Conservation (phyloP, 805 yeast genomes). For the Suhomyces sp. region DNA sequence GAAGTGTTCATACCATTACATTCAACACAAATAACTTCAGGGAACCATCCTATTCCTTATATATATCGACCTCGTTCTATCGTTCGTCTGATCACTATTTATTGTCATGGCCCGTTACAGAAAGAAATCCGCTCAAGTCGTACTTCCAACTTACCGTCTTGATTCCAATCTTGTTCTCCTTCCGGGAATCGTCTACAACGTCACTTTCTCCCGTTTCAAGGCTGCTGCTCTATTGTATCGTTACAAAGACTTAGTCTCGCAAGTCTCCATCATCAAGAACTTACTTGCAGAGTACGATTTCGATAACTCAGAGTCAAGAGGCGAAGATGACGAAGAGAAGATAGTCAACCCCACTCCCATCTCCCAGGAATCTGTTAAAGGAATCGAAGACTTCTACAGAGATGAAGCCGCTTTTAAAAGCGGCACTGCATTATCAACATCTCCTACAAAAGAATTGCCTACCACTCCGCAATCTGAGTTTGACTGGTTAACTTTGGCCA, state of each 20-base stretch:
- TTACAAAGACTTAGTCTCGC: conserved; percentile 30
- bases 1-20: too few relatives aligned
- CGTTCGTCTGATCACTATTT: too few relatives aligned
- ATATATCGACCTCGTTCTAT: too few relatives aligned
- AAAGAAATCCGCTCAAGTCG: conserved; percentile 8
- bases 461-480: conserved; percentile 17
- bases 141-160: conserved; percentile 40
- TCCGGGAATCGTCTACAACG: conserved; percentile 64
- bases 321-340: conserved; percentile 13
- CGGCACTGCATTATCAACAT: not conserved
- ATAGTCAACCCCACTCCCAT: conserved; percentile 19
- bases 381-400: conserved; percentile 24
- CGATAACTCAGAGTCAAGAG: conserved; percentile 11
- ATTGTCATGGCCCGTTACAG: conserved; percentile 4
- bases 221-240: conserved; percentile 49
- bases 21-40: too few relatives aligned
- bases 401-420: conserved; percentile 6
- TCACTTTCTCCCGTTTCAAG: conserved; percentile 47
- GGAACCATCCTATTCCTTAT: too few relatives aligned
- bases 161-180: conserved; percentile 49
- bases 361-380: conserved; percentile 32
- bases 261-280: conserved; percentile 29
- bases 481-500: conserved; percentile 40
- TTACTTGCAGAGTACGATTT: conserved; percentile 38
- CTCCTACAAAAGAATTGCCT: not conserved